Evolutionary conservation across 2,329 filamentous ascomycete species (phyloP).

Genomic region (Fusarium buharicum): DNA sequence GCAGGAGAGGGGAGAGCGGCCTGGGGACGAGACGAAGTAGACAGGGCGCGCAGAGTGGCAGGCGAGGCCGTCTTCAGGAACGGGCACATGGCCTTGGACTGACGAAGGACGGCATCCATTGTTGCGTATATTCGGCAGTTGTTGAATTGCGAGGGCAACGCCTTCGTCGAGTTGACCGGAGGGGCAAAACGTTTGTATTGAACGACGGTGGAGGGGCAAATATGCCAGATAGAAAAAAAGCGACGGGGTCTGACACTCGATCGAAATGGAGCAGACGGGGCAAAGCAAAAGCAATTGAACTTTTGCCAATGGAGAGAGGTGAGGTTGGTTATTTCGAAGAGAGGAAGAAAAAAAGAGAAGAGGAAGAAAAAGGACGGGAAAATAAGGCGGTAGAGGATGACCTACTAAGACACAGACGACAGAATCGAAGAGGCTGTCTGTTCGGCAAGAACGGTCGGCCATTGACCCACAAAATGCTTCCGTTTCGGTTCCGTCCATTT

Average conservation of each 20-base stretch:
- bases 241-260: conserved; percentile 26
- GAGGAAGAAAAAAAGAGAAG: neutral
- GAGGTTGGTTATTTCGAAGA: neutral
- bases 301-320: neutral
- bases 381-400: conserved; percentile 30
- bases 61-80: conserved; percentile 96
- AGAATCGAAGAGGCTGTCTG: conserved; percentile 27
- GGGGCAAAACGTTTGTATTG: conserved; percentile 25
- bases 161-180: conserved; percentile 26
- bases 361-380: conserved; percentile 1
- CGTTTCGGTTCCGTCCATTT: conserved; percentile 38
- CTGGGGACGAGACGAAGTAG: conserved; percentile 74
- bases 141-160: conserved; percentile 16
- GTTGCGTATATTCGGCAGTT: conserved; percentile 37
- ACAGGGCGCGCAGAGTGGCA: conserved; percentile 89
- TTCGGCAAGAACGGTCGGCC: conserved; percentile 41
- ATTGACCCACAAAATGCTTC: conserved; percentile 41
- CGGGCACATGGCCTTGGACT: conserved; percentile 96
- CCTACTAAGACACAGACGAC: neutral
- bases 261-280: conserved; percentile 29
- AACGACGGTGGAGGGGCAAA: conserved; percentile 30
- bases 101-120: conserved; percentile 95
- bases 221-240: conserved; percentile 23
- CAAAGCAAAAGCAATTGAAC: conserved; percentile 32
- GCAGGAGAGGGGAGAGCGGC: conserved; percentile 47